A percentile compares a stretch with the other conserved stretches of the same genome.
phyloP scores from a whole-genome alignment of 2,329 filamentous ascomycete species.

The Aspergillus arachidicola region DNA sequence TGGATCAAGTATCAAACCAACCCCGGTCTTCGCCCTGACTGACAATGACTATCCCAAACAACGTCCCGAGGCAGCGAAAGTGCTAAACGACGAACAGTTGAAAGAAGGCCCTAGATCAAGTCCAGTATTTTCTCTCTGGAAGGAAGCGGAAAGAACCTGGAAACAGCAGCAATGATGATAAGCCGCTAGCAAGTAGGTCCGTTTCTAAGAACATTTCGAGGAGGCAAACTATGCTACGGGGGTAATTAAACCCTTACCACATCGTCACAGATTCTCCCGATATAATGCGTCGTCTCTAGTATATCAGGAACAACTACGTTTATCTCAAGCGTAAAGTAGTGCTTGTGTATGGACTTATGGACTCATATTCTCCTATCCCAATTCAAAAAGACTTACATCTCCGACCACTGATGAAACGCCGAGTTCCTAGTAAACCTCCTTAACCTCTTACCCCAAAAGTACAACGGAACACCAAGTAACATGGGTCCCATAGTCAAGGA shows the following conservation, averaged over 20 bases:
- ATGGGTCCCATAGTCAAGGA: conserved; percentile 57
- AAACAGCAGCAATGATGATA: background rate
- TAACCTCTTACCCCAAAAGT: conserved; percentile 61
- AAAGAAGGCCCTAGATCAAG: background rate
- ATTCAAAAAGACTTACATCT: background rate
- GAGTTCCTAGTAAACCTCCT: conserved; percentile 50
- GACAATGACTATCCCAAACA: background rate
- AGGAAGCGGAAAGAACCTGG: background rate
- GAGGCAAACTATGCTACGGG: background rate
- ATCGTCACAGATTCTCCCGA: background rate
- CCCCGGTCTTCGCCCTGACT: background rate
- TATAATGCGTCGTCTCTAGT: background rate
- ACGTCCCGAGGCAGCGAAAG: background rate
- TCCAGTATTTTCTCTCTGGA: background rate
- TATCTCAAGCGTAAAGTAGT: background rate
- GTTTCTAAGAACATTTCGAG: no score
- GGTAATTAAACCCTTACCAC: background rate
- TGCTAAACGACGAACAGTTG: background rate
- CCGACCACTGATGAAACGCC: background rate
- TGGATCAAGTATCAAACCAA: background rate
- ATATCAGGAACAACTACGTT: background rate
- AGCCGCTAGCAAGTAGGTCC: background rate
- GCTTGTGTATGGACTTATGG: background rate
- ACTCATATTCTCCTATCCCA: background rate
- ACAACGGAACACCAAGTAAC: conserved; percentile 58